Evolutionary conservation across 345 rosid genomes (phyloP), one percentile per base, ranked within the genome.

Genomic region (Kernera saxatilis): DNA sequence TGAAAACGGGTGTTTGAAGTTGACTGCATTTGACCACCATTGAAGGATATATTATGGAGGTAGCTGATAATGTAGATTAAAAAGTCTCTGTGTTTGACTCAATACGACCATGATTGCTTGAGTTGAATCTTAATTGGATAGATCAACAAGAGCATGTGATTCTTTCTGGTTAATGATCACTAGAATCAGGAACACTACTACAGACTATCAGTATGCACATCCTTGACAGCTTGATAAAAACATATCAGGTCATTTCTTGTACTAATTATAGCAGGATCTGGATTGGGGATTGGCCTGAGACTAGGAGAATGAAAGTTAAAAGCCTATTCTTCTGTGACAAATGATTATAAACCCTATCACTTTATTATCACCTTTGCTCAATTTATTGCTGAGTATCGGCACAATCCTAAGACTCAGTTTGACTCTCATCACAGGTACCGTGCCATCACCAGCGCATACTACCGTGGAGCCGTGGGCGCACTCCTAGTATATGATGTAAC

Each of bases 401-500:
- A 17, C 59, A 33, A 29, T 25, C 39, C 51, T 17, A 50, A 67
- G 46, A 41, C 68, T 40, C 29, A 8, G 17, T 67, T 39, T 55
- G 60, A 12, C 30, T 67, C 19, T 35, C 18, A 0, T 62, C 43
- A 29, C 76, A 85, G 91, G 79, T 86, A 86, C 70, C 85, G 91
- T 23, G 91, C 91, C 55, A 84, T 86, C 77, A 86, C 91, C 9
- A 86, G 91, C 54, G 91, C 91, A 66, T 86, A 86, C 80, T 86
- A 86, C 71, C 84, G 91, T 53, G 91, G 91, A 76, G 91, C 91
- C 9, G 84, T 83, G 13, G 91, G 91, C 6, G 91, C 91, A 56
- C 84, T 86, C 30, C 85, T 86, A 51, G 91, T 86, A 35, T 86
- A 86, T 15, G 91, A 86, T 44, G 85, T 84, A 39, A 86, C 91